phyloP scores from a whole-genome alignment of 345 rosid species.

The Linum usitatissimum region DNA sequence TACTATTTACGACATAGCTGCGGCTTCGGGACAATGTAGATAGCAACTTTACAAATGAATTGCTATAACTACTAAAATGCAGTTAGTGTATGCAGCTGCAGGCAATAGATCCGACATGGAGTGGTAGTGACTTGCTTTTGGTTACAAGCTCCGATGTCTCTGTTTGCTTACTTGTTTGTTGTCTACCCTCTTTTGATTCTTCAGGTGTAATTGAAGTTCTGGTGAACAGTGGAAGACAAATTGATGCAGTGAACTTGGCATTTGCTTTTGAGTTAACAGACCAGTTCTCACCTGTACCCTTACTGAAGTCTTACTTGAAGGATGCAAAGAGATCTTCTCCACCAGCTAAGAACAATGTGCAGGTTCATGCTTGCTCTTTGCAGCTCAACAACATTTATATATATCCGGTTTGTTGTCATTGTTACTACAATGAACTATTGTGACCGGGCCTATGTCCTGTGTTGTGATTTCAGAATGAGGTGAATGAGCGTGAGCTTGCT shows the following conservation, averaged over 20 bases:
- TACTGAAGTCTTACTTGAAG: constrained; percentile 74
- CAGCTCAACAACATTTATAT: constrained; percentile 1
- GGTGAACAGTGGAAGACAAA: constrained; percentile 76
- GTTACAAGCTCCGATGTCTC: not conserved
- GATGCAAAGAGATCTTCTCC: constrained; percentile 67
- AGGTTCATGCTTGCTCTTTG: constrained; percentile 30
- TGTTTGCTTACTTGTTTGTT: not conserved
- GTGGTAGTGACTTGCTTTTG: constrained; percentile 2
- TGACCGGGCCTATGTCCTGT: not conserved
- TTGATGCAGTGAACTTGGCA: constrained; percentile 95
- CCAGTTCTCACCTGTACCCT: constrained; percentile 68
- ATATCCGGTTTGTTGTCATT: not conserved
- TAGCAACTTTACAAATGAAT: not conserved
- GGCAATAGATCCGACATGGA: not conserved
- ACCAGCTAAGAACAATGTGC: constrained; percentile 39
- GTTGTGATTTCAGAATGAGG: constrained; percentile 49
- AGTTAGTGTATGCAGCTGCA: not conserved
- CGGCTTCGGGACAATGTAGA: too few relatives aligned
- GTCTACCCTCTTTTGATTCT: constrained; percentile 7
- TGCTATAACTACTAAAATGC: not conserved
- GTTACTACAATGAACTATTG: too few relatives aligned
- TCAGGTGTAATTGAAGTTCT: constrained; percentile 82
- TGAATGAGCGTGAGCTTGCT: constrained; percentile 70
- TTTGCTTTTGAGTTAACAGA: constrained; percentile 84
- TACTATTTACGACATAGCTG: too few relatives aligned